These are phyloP conservation scores for Monilinia polystroma DNA, from an alignment of 2,329 filamentous ascomycete genomes.

Conservation along the genomic window DNA sequence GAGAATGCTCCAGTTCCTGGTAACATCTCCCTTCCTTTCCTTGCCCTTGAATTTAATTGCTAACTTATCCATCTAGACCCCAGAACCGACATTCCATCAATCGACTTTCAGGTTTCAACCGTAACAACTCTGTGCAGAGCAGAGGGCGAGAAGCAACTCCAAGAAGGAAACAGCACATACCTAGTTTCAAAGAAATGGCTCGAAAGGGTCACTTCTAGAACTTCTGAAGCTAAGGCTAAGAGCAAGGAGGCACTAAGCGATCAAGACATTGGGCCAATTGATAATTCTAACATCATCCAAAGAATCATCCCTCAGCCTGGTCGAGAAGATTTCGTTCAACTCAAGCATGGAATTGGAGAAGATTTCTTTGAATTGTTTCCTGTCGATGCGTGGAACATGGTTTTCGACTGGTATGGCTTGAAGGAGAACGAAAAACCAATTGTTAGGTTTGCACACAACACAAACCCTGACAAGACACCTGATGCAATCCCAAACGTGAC, in stretches of 20 bases:
- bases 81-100: constrained; percentile 43
- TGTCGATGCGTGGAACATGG: constrained; percentile 74
- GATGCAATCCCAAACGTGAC: constrained; percentile 62
- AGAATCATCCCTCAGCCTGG: constrained; percentile 54
- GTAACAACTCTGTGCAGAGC: constrained; percentile 62
- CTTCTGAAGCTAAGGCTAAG: constrained; percentile 55
- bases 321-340: constrained; percentile 63
- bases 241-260: constrained; percentile 58
- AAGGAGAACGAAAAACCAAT: constrained; percentile 69
- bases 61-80: constrained; percentile 6
- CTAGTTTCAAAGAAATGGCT: constrained; percentile 81
- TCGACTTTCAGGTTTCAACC: constrained; percentile 71
- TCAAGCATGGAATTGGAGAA: constrained; percentile 67
- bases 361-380: constrained; percentile 78
- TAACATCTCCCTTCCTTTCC: background rate
- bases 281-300: constrained; percentile 80
- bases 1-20: constrained; percentile 21
- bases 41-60: constrained; percentile 2
- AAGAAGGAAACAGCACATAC: constrained; percentile 73
- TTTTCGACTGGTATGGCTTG: constrained; percentile 80
- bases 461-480: constrained; percentile 52
- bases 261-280: constrained; percentile 68
- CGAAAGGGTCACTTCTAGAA: constrained; percentile 65
- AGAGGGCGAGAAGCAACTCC: constrained; percentile 49
- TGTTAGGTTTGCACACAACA: constrained; percentile 74